phyloP scores from a whole-genome alignment of 148 eudicot genomes.

The Chenopodium album region DNA sequence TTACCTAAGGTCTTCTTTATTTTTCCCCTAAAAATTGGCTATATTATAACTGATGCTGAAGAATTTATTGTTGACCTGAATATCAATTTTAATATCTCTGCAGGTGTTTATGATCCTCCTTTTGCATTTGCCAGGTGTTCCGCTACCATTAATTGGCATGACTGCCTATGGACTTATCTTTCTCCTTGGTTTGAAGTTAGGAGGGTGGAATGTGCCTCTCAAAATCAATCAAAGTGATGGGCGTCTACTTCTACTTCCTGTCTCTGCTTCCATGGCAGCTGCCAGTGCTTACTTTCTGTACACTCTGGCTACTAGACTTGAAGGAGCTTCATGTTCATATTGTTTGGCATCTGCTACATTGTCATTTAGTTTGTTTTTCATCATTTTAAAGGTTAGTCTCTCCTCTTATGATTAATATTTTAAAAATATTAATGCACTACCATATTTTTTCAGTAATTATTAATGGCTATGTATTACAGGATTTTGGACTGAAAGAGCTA shows the following conservation, averaged over 20 bases:
- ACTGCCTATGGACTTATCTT: constrained; percentile 75
- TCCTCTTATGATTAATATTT: neutral
- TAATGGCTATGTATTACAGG: constrained; percentile 42
- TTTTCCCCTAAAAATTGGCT: neutral
- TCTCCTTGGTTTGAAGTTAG: constrained; percentile 58
- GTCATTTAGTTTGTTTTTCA: constrained; percentile 75
- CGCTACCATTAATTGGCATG: constrained; percentile 88
- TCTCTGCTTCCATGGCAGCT: constrained; percentile 82
- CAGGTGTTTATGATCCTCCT: constrained; percentile 33
- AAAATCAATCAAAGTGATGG: constrained; percentile 51
- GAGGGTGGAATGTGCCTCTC: constrained; percentile 51
- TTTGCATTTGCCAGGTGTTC: constrained; percentile 74
- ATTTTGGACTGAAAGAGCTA: constrained; percentile 52
- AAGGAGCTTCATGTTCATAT: constrained; percentile 74
- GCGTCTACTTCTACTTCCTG: constrained; percentile 60
- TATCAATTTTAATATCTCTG: constrained; percentile 17
- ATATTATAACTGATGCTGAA: neutral
- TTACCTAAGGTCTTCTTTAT: neutral
- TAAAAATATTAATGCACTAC: neutral
- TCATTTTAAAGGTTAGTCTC: constrained; percentile 57
- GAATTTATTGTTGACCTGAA: constrained; percentile 15
- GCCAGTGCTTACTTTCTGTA: constrained; percentile 89
- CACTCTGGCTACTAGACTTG: constrained; percentile 60
- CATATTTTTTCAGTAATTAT: neutral
- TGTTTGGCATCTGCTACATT: constrained; percentile 70